These are phyloP conservation scores for Nephelium lappaceum DNA, from an alignment of 345 rosid genomes.

Conservation along the genomic window DNA sequence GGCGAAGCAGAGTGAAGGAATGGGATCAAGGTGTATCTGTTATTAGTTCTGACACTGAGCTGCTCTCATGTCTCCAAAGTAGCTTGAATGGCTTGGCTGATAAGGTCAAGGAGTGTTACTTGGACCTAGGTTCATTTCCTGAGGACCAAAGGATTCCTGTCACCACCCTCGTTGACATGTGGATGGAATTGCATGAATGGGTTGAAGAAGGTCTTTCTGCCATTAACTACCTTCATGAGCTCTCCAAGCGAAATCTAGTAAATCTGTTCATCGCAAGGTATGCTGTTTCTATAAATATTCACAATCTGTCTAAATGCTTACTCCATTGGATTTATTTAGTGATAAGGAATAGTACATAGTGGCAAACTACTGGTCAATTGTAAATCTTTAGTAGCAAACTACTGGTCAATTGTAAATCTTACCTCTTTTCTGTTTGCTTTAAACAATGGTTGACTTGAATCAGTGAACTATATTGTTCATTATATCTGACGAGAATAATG, in stretches of 20 bases:
- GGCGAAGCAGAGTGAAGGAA: constrained; percentile 36
- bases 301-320: background rate
- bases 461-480: too few species aligned
- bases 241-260: constrained; percentile 42
- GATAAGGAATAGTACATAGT: background rate
- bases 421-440: background rate
- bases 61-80: constrained; percentile 44
- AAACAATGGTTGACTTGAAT: background rate
- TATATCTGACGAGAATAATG: background rate
- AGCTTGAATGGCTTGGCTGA: constrained; percentile 43
- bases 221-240: constrained; percentile 38
- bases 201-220: constrained; percentile 32
- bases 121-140: constrained; percentile 62
- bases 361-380: background rate
- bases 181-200: constrained; percentile 46
- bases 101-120: constrained; percentile 46
- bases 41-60: constrained; percentile 21
- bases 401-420: background rate
- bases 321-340: background rate
- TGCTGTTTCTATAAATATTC: background rate
- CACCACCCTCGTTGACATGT: constrained; percentile 50
- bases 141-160: constrained; percentile 59
- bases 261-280: constrained; percentile 47
- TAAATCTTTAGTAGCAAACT: background rate
- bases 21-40: constrained; percentile 37